phyloP scores from a whole-genome alignment of 2,329 filamentous ascomycete species.

The Xylaria hypoxylon region DNA sequence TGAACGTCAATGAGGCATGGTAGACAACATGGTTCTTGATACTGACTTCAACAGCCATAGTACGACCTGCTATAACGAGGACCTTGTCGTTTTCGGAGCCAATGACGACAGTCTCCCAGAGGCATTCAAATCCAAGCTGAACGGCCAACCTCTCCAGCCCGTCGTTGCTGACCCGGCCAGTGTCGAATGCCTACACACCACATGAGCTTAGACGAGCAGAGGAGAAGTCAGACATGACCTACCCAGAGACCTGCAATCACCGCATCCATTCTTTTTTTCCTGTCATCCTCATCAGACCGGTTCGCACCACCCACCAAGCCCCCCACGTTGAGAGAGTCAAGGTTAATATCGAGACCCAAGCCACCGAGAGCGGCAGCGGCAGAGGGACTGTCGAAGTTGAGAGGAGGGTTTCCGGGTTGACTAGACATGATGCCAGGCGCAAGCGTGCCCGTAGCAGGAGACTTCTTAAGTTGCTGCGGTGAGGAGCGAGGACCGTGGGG shows the following conservation, averaged over 20 bases:
- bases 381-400: conserved; percentile 74
- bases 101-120: conserved; percentile 67
- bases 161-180: conserved; percentile 77
- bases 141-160: conserved; percentile 78
- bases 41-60: conserved; percentile 70
- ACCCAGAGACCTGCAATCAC: conserved; percentile 65
- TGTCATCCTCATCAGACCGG: conserved; percentile 65
- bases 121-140: conserved; percentile 72
- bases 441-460: conserved; percentile 62
- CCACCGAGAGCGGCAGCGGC: conserved; percentile 71
- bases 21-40: conserved; percentile 72
- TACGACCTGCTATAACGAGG: conserved; percentile 71
- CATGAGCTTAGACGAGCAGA: conserved; percentile 46
- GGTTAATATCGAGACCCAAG: conserved; percentile 66
- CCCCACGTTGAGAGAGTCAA: conserved; percentile 64
- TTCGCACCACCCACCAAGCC: conserved; percentile 57
- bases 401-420: conserved; percentile 58
- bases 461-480: conserved; percentile 73
- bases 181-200: conserved; percentile 49
- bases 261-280: conserved; percentile 64
- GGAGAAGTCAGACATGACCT: conserved; percentile 54
- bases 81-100: conserved; percentile 63
- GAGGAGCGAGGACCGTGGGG: conserved; percentile 68
- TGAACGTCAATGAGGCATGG: conserved; percentile 72
- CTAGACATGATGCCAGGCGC: conserved; percentile 60